phyloP scores from a whole-genome alignment of 139 green algal species.

The Klebsormidium nitens region DNA sequence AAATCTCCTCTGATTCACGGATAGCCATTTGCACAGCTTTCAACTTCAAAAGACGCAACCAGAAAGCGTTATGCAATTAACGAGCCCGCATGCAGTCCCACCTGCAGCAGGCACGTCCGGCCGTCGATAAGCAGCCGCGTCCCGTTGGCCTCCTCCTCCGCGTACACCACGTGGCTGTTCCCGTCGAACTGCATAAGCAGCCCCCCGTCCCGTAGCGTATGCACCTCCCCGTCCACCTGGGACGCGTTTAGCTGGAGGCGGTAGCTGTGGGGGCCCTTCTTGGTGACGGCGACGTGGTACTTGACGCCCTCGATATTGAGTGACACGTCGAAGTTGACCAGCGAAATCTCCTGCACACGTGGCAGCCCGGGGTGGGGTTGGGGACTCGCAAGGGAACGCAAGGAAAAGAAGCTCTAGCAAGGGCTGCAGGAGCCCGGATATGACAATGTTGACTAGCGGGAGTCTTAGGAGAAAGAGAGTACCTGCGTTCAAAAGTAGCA shows the following conservation, averaged over 20 bases:
- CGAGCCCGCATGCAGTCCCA: constrained; percentile 81
- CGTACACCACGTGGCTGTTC: constrained; percentile 81
- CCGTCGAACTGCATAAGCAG: constrained; percentile 92
- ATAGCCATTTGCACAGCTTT: too few relatives aligned
- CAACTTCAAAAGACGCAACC: too few relatives aligned
- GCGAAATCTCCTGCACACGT: constrained; percentile 36
- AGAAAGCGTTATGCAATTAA: too few relatives aligned
- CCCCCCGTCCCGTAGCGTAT: constrained; percentile 84
- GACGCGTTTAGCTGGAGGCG: constrained; percentile 33
- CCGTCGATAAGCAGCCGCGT: constrained; percentile 86
- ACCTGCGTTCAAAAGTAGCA: too few relatives aligned
- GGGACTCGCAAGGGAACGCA: too few relatives aligned
- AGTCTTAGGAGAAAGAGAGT: too few relatives aligned
- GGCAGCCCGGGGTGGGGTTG: too few relatives aligned
- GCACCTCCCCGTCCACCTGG: constrained; percentile 62
- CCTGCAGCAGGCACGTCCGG: constrained; percentile 82
- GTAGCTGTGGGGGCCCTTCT: constrained; percentile 36
- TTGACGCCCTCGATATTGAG: constrained; percentile 71
- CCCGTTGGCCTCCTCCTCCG: constrained; percentile 81
- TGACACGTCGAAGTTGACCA: constrained; percentile 57
- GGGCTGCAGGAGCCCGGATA: too few relatives aligned
- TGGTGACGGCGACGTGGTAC: constrained; percentile 53
- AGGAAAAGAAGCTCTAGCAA: too few relatives aligned
- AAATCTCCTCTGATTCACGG: too few relatives aligned
- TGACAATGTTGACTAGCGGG: too few relatives aligned